These are phyloP conservation scores for Syzygium oleosum DNA, from an alignment of 345 rosid species.

Conservation along the genomic window DNA sequence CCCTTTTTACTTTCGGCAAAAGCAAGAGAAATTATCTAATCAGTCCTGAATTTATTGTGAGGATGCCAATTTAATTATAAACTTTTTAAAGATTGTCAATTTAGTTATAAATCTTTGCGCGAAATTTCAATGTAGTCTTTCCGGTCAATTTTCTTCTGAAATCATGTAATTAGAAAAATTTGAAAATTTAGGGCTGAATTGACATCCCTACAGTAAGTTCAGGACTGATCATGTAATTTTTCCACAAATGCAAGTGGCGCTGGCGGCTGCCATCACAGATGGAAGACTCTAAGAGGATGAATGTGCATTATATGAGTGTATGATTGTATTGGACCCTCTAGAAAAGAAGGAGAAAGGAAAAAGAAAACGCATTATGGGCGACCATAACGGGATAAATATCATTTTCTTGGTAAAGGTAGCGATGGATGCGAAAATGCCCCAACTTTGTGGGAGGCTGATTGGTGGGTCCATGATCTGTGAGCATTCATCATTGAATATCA, in stretches of 20 bases:
- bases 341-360: neutral
- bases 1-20: neutral
- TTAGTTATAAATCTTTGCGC: neutral
- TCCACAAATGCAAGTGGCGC: neutral
- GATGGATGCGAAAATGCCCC: neutral
- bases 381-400: neutral
- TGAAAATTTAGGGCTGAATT: fast-evolving
- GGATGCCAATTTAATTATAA: fast-evolving
- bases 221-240: neutral
- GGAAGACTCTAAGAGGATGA: neutral
- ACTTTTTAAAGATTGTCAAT: neutral
- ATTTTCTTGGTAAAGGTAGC: neutral
- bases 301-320: neutral
- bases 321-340: neutral
- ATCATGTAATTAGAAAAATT: neutral
- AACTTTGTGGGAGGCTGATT: neutral
- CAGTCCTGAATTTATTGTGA: fast-evolving
- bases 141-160: too few species aligned
- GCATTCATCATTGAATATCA: neutral
- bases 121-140: too few species aligned
- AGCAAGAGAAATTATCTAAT: neutral
- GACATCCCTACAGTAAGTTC: fast-evolving
- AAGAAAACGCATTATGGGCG: neutral
- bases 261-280: neutral
- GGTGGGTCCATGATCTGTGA: neutral